Percentiles rank a stretch among this genome's conserved stretches.
phyloP scores from a whole-genome alignment of 2,329 filamentous ascomycete genomes.

The Clarireedia hainanense region DNA sequence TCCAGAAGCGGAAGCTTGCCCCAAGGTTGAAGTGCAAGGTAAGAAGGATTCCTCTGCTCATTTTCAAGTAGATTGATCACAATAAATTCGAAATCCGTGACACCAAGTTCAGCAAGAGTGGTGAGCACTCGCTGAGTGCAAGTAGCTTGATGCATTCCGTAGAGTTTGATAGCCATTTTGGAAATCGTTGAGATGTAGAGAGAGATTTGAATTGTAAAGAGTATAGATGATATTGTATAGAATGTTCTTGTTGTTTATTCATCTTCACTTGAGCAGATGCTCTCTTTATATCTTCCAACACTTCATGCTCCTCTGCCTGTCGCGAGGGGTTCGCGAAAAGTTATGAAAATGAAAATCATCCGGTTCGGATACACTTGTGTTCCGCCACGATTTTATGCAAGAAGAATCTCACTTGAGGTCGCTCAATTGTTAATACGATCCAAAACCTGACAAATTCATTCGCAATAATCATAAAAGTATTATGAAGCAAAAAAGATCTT shows the following conservation, averaged over 20 bases:
- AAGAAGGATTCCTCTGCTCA: conserved; percentile 23
- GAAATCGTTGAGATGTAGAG: background rate
- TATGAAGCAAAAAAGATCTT: too few relatives aligned
- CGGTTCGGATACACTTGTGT: too few relatives aligned
- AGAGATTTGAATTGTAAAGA: background rate
- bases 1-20: conserved; percentile 31
- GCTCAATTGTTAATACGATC: too few relatives aligned
- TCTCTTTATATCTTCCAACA: too few relatives aligned
- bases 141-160: conserved; percentile 24
- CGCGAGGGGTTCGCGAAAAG: too few relatives aligned
- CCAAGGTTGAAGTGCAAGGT: conserved; percentile 28
- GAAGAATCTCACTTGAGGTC: too few relatives aligned
- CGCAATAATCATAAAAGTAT: too few relatives aligned
- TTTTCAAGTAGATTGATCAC: conserved; percentile 19
- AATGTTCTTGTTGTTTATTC: background rate
- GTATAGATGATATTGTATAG: background rate
- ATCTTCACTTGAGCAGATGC: too few relatives aligned
- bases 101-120: conserved; percentile 26
- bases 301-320: too few relatives aligned
- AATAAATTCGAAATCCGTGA: conserved; percentile 25
- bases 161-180: conserved; percentile 29
- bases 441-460: too few relatives aligned
- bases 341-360: too few relatives aligned
- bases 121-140: conserved; percentile 26
- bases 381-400: too few relatives aligned